Conservation (phyloP, 805 yeast species). For the Zygosaccharomyces pseudorouxii region DNA sequence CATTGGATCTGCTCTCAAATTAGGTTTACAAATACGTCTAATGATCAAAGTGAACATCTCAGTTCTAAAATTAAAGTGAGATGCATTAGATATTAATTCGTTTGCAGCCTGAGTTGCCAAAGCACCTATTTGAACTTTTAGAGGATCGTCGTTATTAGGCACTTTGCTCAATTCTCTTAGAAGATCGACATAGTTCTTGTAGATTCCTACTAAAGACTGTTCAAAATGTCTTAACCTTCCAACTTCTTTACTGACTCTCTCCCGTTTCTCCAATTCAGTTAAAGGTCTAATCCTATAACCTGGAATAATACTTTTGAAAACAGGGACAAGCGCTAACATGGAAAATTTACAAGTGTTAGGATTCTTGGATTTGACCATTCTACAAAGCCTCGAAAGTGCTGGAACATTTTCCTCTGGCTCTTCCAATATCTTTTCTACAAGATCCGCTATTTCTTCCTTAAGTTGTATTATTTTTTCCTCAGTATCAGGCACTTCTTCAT, state of each 20-base stretch:
- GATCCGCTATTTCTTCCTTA: conserved; percentile 78
- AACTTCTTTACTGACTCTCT: conserved; percentile 79
- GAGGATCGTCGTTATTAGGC: conserved; percentile 33
- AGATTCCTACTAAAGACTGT: conserved; percentile 66
- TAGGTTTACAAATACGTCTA: conserved; percentile 63
- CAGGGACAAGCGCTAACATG: conserved; percentile 73
- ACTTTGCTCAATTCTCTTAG: conserved; percentile 42
- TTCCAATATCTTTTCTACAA: conserved; percentile 73
- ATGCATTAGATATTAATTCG: conserved; percentile 61
- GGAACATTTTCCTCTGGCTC: conserved; percentile 83
- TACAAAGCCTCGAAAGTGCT: conserved; percentile 59
- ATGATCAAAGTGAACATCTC: conserved; percentile 66
- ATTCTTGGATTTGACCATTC: conserved; percentile 65
- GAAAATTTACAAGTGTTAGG: conserved; percentile 66
- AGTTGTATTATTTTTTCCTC: conserved; percentile 53
- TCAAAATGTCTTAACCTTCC: conserved; percentile 75
- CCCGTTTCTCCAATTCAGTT: conserved; percentile 73
- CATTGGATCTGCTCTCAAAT: conserved; percentile 39
- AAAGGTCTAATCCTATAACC: conserved; percentile 81
- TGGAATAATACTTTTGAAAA: conserved; percentile 82
- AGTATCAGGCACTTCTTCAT: conserved; percentile 42
- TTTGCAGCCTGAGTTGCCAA: conserved; percentile 74
- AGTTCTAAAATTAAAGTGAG: conserved; percentile 77
- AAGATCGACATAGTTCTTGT: conserved; percentile 59
- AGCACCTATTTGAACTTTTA: conserved; percentile 40